phyloP scores from a whole-genome alignment of 352 stramenopile species.

The Hyaloperonospora arabidopsidis region DNA sequence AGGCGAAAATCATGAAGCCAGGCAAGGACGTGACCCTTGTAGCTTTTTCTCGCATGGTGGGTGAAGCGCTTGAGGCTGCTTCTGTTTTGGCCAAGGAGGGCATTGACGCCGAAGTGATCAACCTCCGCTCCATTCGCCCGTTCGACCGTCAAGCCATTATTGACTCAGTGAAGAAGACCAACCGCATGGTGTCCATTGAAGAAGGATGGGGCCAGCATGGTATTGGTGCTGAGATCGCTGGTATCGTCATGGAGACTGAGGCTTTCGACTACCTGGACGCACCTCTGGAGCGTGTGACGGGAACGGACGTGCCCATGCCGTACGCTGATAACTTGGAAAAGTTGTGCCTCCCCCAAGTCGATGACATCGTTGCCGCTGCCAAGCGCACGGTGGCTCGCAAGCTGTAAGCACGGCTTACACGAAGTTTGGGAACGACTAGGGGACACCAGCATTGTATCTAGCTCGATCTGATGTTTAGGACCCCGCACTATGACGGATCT shows the following conservation, averaged over 20 bases:
- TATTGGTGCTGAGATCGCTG: constrained; percentile 96
- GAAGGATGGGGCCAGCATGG: constrained; percentile 95
- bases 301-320: constrained; percentile 97
- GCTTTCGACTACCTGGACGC: constrained; percentile 99
- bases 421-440: constrained; percentile 11
- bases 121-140: constrained; percentile 90
- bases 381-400: constrained; percentile 81
- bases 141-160: constrained; percentile 97
- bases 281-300: constrained; percentile 94
- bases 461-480: constrained; percentile 23
- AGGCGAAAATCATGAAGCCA: constrained; percentile 97
- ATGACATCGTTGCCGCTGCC: constrained; percentile 90
- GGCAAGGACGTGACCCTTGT: constrained; percentile 98
- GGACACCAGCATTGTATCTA: constrained; percentile 14
- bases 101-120: constrained; percentile 94
- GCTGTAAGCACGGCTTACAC: constrained; percentile 42
- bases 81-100: constrained; percentile 90
- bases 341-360: constrained; percentile 89
- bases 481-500: constrained; percentile 26
- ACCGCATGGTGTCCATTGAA: constrained; percentile 95
- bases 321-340: constrained; percentile 97
- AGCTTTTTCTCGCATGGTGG: constrained; percentile 95
- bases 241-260: constrained; percentile 96
- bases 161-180: constrained; percentile 97
- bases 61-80: constrained; percentile 93